phyloP scores from a whole-genome alignment of 2,329 filamentous ascomycete species.

The Hymenoscyphus fraxineus region DNA sequence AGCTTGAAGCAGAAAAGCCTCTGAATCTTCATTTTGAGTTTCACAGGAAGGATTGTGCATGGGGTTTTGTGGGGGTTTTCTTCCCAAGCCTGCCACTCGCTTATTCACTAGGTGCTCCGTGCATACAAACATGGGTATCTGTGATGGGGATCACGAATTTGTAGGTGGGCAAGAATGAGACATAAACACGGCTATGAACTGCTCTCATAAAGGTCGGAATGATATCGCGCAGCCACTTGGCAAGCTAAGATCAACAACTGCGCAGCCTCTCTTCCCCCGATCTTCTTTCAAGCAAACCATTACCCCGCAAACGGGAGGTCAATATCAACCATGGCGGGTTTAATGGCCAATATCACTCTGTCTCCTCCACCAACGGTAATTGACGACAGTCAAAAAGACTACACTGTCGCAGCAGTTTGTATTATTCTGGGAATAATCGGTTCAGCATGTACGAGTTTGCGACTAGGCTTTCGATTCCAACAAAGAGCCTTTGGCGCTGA shows the following conservation, averaged over 20 bases:
- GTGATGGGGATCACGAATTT: not conserved
- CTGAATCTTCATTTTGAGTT: not conserved
- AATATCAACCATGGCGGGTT: not conserved
- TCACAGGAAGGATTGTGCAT: not conserved
- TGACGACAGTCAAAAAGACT: slow-evolving; percentile 5
- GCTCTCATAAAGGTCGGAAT: not conserved
- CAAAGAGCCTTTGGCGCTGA: not conserved
- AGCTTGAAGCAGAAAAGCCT: not conserved
- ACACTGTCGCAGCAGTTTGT: slow-evolving; percentile 5
- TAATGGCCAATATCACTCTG: slow-evolving; percentile 2
- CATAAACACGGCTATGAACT: not conserved
- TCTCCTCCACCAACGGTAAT: not conserved
- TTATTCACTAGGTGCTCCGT: not conserved
- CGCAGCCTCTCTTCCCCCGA: not conserved
- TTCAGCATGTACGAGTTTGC: not conserved
- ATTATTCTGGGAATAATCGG: slow-evolving; percentile 6
- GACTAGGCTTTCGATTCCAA: not conserved
- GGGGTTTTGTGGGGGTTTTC: not conserved
- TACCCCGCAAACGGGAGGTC: not conserved
- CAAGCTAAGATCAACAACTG: not conserved
- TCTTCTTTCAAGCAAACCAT: not conserved
- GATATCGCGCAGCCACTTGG: not conserved
- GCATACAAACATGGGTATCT: not conserved
- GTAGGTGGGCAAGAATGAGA: not conserved
- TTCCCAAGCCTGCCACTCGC: not conserved